Conservation (phyloP, 768 basidiomycete genomes). For the Floccularia luteovirens region DNA sequence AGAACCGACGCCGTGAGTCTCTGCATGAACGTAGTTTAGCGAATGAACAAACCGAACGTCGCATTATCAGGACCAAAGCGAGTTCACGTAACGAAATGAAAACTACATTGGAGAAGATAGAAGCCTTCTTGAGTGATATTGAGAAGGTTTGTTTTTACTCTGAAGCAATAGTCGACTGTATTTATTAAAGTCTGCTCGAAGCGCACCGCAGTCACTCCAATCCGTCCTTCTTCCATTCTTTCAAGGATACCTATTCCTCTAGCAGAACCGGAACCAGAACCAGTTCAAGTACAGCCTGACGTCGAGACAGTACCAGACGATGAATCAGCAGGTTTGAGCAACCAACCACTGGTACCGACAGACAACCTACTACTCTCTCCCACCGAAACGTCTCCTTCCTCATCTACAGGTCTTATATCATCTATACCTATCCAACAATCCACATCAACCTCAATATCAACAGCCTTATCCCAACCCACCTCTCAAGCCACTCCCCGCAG, state of each 20-base stretch:
- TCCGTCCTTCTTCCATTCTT: slow-evolving; percentile 18
- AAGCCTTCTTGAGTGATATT: slow-evolving; percentile 41
- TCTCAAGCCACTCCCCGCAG: slow-evolving; percentile 10
- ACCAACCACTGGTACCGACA: no score
- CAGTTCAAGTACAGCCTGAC: slow-evolving; percentile 13
- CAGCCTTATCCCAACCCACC: slow-evolving; percentile 12
- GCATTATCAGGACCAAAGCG: slow-evolving; percentile 33
- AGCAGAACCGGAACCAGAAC: slow-evolving; percentile 7
- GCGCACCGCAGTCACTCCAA: slow-evolving; percentile 31
- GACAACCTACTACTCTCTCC: slow-evolving; percentile 8
- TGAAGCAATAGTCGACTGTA: not conserved
- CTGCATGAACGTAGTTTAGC: not conserved
- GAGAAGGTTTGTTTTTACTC: slow-evolving; percentile 35
- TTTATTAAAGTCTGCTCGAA: slow-evolving; percentile 12
- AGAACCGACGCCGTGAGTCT: slow-evolving; percentile 33
- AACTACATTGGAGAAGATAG: slow-evolving; percentile 46
- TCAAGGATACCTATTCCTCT: slow-evolving; percentile 1
- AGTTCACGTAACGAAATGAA: slow-evolving; percentile 38
- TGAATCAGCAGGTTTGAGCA: no score
- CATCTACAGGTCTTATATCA: not conserved
- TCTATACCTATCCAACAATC: slow-evolving; percentile 8
- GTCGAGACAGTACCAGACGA: no score
- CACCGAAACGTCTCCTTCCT: not conserved
- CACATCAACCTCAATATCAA: slow-evolving; percentile 18
- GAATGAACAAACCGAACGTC: no score